Evolutionary conservation across 1,139 yeast genomes (phyloP).

Genomic region (Taphrina flavorubra): DNA sequence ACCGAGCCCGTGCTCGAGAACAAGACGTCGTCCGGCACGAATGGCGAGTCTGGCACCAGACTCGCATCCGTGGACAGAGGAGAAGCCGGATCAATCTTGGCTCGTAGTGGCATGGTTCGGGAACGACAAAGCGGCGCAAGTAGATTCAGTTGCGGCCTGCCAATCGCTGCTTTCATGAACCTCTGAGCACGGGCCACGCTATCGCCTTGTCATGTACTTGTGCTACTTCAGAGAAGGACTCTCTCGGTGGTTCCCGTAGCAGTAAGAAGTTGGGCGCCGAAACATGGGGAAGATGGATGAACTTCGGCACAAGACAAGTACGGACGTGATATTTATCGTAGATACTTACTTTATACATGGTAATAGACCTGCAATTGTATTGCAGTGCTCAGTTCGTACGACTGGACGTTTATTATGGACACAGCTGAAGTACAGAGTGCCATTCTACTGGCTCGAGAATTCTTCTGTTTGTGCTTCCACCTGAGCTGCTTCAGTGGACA

Average conservation of each 20-base stretch:
- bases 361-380: too few species aligned
- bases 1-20: slow-evolving; percentile 69
- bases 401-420: too few species aligned
- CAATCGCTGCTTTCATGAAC: background rate
- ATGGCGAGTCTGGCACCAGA: slow-evolving; percentile 3
- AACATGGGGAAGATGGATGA: background rate
- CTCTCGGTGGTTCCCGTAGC: too few species aligned
- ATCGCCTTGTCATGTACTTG: background rate
- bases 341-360: too few species aligned
- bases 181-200: background rate
- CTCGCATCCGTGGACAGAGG: slow-evolving; percentile 14
- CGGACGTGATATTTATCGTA: background rate
- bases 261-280: background rate
- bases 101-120: slow-evolving; percentile 49
- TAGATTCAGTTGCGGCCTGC: background rate
- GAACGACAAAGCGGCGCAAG: background rate
- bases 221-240: background rate
- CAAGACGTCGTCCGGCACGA: slow-evolving; percentile 55
- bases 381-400: too few species aligned
- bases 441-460: background rate
- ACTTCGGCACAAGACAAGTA: background rate
- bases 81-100: slow-evolving; percentile 48
- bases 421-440: background rate
- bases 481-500: background rate
- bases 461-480: background rate